Evolutionary conservation across 139 green algal species (phyloP), one percentile per base, ranked within the genome.

Genomic region (Tetratostichococcus sp.): DNA sequence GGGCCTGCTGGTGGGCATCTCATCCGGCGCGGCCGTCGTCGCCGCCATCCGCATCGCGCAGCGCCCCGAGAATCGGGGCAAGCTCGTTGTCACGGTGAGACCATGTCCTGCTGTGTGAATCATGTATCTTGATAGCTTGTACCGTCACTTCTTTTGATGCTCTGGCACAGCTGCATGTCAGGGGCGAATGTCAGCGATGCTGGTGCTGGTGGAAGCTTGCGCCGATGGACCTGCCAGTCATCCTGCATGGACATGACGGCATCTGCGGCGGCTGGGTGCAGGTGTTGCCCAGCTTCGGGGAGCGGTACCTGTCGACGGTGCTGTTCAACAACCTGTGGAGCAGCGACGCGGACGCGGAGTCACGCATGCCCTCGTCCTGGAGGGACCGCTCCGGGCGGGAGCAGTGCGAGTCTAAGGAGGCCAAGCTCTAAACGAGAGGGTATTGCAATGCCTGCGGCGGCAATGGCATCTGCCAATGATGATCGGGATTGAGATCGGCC

Each of bases 281-380:
- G 50, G 86, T 99, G 66, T 82, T 99, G 73, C 95, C 95, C 3
- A 93, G 84, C 73, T 98, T 98, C 79, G 95, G 94, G 0, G 95
- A 98, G 89, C 84, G 95, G 0, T 98, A 98, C 85, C 85, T 98
- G 32, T 95, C 89, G 1, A 96, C 91, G 3, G 94, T 95, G 70
- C 86, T 98, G 31, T 98, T 96, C 84, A 90, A 87, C 70, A 85
- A 86, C 66, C 79, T 93, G 43, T 94, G 88, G 86, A 80, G 43
- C 42, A 76, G 69, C 71, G 87, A 93, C 72, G 87, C 87, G 26
- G 87, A 91, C 58, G 77, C 78, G 57, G 89, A 94, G 80, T 80
- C 79, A 30, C 34, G 1, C 28, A 91, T 94, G 89, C 88, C 89
- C 4, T 65, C 70, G 30, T 70, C 74, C 23, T 92, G 86, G 88